Evolutionary conservation across 2,329 filamentous ascomycete genomes (phyloP).

Genomic region (Epichloe hybrida): DNA sequence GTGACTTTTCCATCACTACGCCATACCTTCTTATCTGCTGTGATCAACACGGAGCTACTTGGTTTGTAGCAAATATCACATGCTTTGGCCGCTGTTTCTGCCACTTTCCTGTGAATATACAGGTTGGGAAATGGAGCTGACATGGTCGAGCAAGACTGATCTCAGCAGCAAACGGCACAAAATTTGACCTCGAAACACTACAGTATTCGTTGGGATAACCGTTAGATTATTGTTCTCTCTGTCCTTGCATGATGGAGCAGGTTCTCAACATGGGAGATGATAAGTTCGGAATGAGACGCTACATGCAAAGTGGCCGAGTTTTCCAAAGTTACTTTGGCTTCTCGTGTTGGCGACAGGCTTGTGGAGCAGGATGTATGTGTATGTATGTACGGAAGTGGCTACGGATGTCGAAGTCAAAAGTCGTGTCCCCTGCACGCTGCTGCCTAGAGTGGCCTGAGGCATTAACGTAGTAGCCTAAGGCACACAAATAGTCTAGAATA

Average conservation of each 20-base stretch:
- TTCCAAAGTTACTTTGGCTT: neutral
- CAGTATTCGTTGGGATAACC: too few relatives aligned
- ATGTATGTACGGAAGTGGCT: too few relatives aligned
- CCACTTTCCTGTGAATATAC: slow-evolving; percentile 77
- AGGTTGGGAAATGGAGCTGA: slow-evolving; percentile 50
- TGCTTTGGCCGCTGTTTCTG: slow-evolving; percentile 66
- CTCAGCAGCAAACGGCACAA: neutral
- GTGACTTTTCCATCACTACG: neutral
- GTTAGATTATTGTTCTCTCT: neutral
- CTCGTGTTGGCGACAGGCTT: neutral
- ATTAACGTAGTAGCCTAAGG: too few relatives aligned
- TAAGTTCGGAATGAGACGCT: neutral
- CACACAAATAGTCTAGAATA: too few relatives aligned
- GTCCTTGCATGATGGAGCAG: neutral
- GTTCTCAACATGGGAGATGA: neutral
- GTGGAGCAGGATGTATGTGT: neutral
- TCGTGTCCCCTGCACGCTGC: too few relatives aligned
- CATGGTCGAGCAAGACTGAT: slow-evolving; percentile 2
- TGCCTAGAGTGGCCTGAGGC: too few relatives aligned
- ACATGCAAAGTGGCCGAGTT: neutral
- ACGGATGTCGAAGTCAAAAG: too few relatives aligned
- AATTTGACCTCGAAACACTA: neutral
- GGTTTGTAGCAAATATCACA: slow-evolving; percentile 91
- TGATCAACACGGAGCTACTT: slow-evolving; percentile 75
- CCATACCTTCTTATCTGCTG: slow-evolving; percentile 71